Evolutionary conservation across 2,329 filamentous ascomycete species (phyloP).

Genomic region (Fusarium longipes): DNA sequence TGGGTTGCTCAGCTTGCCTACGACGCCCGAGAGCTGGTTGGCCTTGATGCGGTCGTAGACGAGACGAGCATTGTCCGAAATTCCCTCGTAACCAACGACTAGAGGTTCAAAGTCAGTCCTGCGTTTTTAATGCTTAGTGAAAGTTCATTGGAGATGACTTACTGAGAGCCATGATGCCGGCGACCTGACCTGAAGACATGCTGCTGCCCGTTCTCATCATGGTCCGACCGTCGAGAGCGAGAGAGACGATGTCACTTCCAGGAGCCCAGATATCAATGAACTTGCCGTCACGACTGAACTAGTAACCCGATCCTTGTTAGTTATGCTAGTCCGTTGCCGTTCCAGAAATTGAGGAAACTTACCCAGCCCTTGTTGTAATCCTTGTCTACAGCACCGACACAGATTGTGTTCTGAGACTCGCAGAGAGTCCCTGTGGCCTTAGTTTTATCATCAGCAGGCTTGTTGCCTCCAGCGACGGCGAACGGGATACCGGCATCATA

Average conservation of each 20-base stretch:
- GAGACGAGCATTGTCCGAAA: constrained; percentile 8
- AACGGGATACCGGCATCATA: constrained; percentile 7
- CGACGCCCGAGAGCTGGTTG: constrained; percentile 4
- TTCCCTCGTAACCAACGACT: constrained; percentile 4
- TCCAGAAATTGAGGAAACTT: neutral
- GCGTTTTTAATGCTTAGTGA: neutral
- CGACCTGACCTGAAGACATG: constrained; percentile 12
- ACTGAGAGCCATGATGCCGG: constrained; percentile 13
- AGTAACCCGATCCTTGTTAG: constrained; percentile 6
- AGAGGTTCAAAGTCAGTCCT: constrained; percentile 3
- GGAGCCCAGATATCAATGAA: constrained; percentile 6
- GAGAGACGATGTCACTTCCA: constrained; percentile 4
- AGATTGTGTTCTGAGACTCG: constrained; percentile 6
- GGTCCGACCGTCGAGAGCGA: constrained; percentile 1
- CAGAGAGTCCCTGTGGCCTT: constrained; percentile 10
- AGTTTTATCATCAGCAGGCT: neutral
- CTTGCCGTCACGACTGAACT: constrained; percentile 5
- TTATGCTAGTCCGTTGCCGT: neutral
- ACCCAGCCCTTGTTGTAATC: constrained; percentile 9
- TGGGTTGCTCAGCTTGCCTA: constrained; percentile 5
- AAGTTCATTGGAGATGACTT: neutral
- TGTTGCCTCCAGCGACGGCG: constrained; percentile 8
- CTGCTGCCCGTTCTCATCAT: constrained; percentile 5
- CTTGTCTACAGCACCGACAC: constrained; percentile 5
- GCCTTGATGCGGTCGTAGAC: constrained; percentile 9